Conservation (phyloP, 2,329 filamentous ascomycete species). For the Tolypocladium tundrense region DNA sequence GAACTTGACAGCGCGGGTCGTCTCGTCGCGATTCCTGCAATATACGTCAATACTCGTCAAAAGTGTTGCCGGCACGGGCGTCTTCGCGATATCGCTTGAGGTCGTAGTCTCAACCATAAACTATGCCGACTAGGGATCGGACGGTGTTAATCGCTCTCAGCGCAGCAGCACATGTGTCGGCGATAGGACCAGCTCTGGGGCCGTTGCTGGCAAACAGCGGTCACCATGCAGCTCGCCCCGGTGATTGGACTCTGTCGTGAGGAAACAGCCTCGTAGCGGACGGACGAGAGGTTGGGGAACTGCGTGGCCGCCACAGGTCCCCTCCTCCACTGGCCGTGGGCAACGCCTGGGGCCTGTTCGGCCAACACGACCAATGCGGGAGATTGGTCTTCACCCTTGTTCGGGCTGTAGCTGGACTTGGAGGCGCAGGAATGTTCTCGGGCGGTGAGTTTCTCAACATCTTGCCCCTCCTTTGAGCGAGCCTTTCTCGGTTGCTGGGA, state of each 20-base stretch:
- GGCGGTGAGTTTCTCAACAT: too few species aligned
- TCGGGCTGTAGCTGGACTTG: too few species aligned
- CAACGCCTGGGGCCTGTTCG: too few species aligned
- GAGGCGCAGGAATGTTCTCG: too few species aligned
- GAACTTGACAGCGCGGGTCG: conserved; percentile 15
- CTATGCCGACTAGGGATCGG: too few species aligned
- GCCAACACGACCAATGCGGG: too few species aligned
- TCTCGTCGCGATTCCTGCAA: conserved; percentile 15
- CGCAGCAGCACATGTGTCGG: not conserved
- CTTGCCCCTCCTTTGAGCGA: too few species aligned
- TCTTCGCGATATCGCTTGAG: too few species aligned
- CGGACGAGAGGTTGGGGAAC: not conserved
- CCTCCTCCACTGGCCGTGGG: not conserved
- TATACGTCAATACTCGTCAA: conserved; percentile 5
- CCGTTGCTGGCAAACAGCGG: conserved; percentile 1
- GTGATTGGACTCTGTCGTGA: not conserved
- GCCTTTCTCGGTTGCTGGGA: too few species aligned
- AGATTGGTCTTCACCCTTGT: too few species aligned
- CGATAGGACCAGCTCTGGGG: not conserved
- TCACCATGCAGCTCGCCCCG: not conserved
- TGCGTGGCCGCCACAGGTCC: not conserved
- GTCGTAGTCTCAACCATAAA: too few species aligned
- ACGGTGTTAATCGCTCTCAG: too few species aligned
- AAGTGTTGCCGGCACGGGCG: not conserved
- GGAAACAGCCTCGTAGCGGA: not conserved